Evolutionary conservation across 345 rosid genomes (phyloP).

Genomic region (Citrus medica): DNA sequence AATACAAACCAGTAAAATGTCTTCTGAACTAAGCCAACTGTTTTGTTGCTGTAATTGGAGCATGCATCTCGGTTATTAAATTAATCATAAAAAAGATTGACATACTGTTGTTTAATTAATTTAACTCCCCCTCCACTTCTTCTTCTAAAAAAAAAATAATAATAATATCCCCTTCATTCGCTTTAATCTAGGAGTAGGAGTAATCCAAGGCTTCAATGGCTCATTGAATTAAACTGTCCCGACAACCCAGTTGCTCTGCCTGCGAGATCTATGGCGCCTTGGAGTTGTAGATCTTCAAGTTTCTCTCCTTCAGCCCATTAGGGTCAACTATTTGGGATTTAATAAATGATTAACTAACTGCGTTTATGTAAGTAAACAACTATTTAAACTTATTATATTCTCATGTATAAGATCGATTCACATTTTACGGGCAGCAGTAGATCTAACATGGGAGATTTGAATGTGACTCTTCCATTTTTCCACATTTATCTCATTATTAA

Average conservation of each 20-base stretch:
- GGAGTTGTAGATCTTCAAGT: conserved; percentile 3
- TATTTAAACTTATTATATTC: not conserved
- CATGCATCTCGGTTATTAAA: not conserved
- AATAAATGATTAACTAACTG: not conserved
- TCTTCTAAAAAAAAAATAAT: too few species aligned
- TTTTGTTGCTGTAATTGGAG: too few species aligned
- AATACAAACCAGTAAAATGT: too few species aligned
- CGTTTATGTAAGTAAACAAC: not conserved
- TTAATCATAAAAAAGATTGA: not conserved
- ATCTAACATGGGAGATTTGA: not conserved
- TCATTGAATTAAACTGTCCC: not conserved
- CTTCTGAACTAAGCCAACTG: too few species aligned
- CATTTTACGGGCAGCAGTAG: not conserved
- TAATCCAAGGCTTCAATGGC: not conserved
- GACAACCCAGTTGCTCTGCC: not conserved
- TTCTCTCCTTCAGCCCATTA: not conserved
- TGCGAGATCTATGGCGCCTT: conserved; percentile 9
- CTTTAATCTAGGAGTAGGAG: not conserved
- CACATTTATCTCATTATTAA: not conserved
- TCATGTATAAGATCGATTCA: not conserved
- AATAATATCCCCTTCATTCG: too few species aligned
- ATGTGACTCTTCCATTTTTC: not conserved
- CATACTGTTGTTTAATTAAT: not conserved
- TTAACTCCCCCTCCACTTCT: not conserved
- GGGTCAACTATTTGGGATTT: conserved; percentile 10